Base-by-base conservation (phyloP, 352 stramenopile genomes). In the Globisporangium rhizosaccharum region DNA sequence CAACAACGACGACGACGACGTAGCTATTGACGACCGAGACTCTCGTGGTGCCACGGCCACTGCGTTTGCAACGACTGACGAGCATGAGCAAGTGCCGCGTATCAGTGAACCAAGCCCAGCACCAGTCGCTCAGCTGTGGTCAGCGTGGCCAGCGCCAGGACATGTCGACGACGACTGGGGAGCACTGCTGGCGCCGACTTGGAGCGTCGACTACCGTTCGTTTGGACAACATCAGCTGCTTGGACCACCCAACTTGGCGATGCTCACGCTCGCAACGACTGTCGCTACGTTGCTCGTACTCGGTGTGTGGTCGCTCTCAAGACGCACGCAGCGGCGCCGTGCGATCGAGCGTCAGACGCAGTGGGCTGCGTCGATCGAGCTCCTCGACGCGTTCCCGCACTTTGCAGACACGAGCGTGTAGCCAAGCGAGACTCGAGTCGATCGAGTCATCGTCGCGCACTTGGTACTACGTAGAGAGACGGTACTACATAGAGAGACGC, bases 281-380 rank as follows among this genome's bases (percentile, higher is more conserved):
- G 30, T 63, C n/a, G 23, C 26, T 1, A 33, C 47, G 41, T 18
- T 56, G 51, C 15, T 63, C 5, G 50, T 63, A 12, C 12, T 57
- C 23, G 20, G 50, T 2, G 41, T 53, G 20, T 63, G 57, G 57
- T 33, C 49, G 18, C 30, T 57, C 37, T 41, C 23, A 14, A n/a
- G 39, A 4, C 51, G 39, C n/a, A 18, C 57, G 9, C 46, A 48
- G 44, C 49, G 57, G 1, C 57, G 26, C 14, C 51, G 56, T 3
- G 26, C 33, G 8, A 18, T 45, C 39, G 57, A 63, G 49, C 50
- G 41, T 5, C 57, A 63, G 28, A 52, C 20, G 25, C 44, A 63
- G 37, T 63, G 57, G 57, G 57, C 28, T 10, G 57, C 39, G 20
- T 63, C 49, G 0, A 50, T 63, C 20, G 57, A 63, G 48, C 25